Base-by-base conservation (phyloP, 805 yeast genomes). In the Saccharomyces kudriavzevii region DNA sequence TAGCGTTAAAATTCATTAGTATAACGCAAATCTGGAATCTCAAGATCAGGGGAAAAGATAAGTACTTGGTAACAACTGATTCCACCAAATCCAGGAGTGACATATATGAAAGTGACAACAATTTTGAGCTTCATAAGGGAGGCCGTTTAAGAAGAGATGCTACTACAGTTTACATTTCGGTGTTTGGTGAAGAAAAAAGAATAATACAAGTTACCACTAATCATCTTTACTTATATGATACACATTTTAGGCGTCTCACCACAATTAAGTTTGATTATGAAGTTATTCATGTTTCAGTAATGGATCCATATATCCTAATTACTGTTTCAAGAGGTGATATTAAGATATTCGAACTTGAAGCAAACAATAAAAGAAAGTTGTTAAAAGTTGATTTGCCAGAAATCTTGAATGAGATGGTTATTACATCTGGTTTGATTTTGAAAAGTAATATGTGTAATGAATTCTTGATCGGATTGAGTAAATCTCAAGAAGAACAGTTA, bases 11-110 rank as follows among this genome's bases (percentile, higher is more conserved):
- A 56, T 87, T 87, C 62, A 84, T 85, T 22, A 85, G 82, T 63
- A 84, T 86, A 31, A 81, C 84, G 58, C 81, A 84, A 60, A 77
- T 87, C 61, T 90, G 96, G 96, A 85, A 87, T 45, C 68, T 88
- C 28, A 70, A 73, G 49, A 55, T 68, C 14, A 64, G 68, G 47
- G 69, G 71, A 49, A 74, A 74, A 30, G 82, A 82, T 62, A 77
- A 77, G 56, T 87, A 78, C 63, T 71, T 89, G 49, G 76, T 89
- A 22, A 85, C 95, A 0, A 85, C 95, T 0, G 91, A 85, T 64
- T 79, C 80, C 45, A 70, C 76, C 20, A 80, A 81, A 55, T 76
- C 75, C 49, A 84, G 82, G 58, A 82, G 89, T 24, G 90, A 87
- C 62, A 78, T 85, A 35, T 85, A 85, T 62, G 79, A 80, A 56